Evolutionary conservation across 257 asterid genomes (phyloP).

Genomic region (Solanum paucissectum): DNA sequence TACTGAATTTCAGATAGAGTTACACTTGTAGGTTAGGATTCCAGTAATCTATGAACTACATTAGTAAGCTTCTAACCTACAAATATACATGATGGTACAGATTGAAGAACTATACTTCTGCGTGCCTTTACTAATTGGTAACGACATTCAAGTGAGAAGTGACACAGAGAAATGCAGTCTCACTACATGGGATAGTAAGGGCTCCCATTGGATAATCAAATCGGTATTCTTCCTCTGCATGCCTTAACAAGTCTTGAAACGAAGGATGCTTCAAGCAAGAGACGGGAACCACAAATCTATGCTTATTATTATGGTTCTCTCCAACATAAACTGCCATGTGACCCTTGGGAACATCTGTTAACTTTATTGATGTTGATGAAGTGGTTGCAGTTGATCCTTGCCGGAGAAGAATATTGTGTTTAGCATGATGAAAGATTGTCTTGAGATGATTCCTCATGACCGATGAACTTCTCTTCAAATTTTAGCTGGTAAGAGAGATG

Average conservation of each 20-base stretch:
- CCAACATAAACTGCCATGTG: conserved; percentile 8
- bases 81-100: background rate
- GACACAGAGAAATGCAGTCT: background rate
- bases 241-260: conserved; percentile 2
- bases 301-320: background rate
- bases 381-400: background rate
- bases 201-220: conserved; percentile 5
- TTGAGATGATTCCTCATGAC: background rate
- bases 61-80: background rate
- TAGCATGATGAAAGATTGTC: background rate
- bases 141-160: background rate
- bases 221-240: background rate
- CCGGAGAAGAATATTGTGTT: background rate
- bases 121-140: background rate
- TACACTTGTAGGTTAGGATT: background rate
- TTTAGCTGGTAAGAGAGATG: background rate
- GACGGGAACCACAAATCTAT: background rate
- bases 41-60: background rate
- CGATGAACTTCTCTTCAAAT: background rate
- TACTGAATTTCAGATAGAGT: background rate
- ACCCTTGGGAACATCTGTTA: background rate
- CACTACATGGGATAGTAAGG: conserved; percentile 3
- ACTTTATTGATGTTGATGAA: background rate
- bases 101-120: background rate
- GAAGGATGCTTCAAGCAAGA: conserved; percentile 3